Conservation (phyloP, 2,329 filamentous ascomycete genomes). For the Orbilia brochopaga region DNA sequence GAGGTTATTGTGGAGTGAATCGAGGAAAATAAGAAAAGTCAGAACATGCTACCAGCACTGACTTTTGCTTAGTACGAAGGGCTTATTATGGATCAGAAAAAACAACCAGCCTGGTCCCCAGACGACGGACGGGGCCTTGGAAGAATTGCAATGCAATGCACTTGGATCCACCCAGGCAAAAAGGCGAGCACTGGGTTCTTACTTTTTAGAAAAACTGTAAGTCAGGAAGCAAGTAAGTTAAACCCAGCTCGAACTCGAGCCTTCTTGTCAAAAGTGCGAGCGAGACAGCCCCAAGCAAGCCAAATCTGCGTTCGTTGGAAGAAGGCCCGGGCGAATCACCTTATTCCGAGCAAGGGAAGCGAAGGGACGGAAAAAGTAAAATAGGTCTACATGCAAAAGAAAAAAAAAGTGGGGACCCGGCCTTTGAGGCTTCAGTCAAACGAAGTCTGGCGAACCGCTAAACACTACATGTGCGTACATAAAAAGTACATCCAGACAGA, state of each 20-base stretch:
- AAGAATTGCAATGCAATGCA: slow-evolving; percentile 33
- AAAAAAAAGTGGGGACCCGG: slow-evolving; percentile 42
- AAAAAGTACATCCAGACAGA: too few relatives aligned
- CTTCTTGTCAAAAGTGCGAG: slow-evolving; percentile 23
- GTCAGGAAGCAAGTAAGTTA: background rate
- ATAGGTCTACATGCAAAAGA: slow-evolving; percentile 26
- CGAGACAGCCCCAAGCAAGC: slow-evolving; percentile 36
- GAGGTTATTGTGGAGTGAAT: slow-evolving; percentile 43
- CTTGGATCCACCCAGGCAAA: slow-evolving; percentile 32
- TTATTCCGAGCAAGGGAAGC: slow-evolving; percentile 51
- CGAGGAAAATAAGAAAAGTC: slow-evolving; percentile 44
- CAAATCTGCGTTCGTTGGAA: slow-evolving; percentile 49
- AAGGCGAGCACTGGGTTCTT: too few relatives aligned
- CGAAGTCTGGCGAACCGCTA: slow-evolving; percentile 6
- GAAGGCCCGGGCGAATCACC: slow-evolving; percentile 50
- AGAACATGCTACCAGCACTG: too few relatives aligned
- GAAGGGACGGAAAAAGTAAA: slow-evolving; percentile 43
- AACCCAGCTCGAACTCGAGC: background rate
- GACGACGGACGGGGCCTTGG: slow-evolving; percentile 47
- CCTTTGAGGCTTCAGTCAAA: slow-evolving; percentile 43
- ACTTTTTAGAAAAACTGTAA: background rate
- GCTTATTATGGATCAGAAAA: slow-evolving; percentile 47
- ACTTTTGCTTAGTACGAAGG: too few relatives aligned
- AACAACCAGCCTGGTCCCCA: slow-evolving; percentile 51
- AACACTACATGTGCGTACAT: too few relatives aligned